Percentiles rank a stretch among this genome's conserved stretches.
These are phyloP conservation scores for Zygotorulaspora sp. DNA, from an alignment of 805 yeast genomes.

Conservation along the genomic window DNA sequence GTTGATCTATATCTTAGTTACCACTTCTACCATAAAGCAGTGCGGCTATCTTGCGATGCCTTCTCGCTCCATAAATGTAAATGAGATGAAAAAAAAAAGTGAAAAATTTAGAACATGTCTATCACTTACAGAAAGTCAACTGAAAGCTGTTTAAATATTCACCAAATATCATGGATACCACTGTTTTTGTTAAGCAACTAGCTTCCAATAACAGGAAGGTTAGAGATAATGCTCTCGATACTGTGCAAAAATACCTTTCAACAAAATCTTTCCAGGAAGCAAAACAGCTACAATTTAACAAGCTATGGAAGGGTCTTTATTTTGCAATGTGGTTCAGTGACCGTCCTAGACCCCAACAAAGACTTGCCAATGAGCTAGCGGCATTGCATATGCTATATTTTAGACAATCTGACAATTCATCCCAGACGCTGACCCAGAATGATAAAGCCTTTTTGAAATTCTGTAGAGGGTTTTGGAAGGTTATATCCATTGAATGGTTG, in stretches of 20 bases:
- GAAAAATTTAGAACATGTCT: too few relatives aligned
- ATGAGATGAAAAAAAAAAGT: too few relatives aligned
- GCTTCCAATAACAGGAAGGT: conserved; percentile 75
- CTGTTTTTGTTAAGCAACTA: conserved; percentile 66
- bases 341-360: conserved; percentile 86
- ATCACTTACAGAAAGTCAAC: too few relatives aligned
- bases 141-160: too few relatives aligned
- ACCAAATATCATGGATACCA: conserved; percentile 40
- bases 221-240: conserved; percentile 67
- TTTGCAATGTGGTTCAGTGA: conserved; percentile 97
- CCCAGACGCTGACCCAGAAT: conserved; percentile 17
- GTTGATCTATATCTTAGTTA: too few relatives aligned
- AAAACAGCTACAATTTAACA: conserved; percentile 56
- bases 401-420: conserved; percentile 30
- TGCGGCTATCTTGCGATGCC: too few relatives aligned
- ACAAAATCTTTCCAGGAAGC: conserved; percentile 41
- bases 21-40: too few relatives aligned
- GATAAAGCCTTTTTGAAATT: conserved; percentile 45
- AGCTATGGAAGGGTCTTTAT: conserved; percentile 94
- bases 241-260: conserved; percentile 55
- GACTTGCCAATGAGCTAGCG: conserved; percentile 71
- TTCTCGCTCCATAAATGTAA: too few relatives aligned
- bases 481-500: conserved; percentile 78
- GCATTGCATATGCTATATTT: conserved; percentile 34
- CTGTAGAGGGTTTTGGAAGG: conserved; percentile 72